Base-by-base conservation (phyloP, 2,329 filamentous ascomycete species). In the Endocalyx cinctus region DNA sequence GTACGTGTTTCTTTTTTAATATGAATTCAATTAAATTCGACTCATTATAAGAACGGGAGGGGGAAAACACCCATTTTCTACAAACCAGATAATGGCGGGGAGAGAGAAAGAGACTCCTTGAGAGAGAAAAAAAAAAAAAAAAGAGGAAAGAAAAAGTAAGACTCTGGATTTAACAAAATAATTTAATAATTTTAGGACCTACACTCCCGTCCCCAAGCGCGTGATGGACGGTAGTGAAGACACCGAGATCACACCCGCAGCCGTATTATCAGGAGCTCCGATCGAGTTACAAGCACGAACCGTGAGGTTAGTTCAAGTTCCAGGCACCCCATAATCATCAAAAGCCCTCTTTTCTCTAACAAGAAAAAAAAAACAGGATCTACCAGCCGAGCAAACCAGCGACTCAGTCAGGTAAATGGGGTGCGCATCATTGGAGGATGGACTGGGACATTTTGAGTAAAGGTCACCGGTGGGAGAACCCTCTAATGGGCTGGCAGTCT, bases 401-500 rank as follows among this genome's bases (percentile, higher is more conserved):
- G 22, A 96, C 90, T 27, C 92, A 98, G 66, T 97, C 90, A 20
- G 90, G 92, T 45, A 77, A 79, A 51, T 95, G 87, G 84, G 81
- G 86, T 57, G 69, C 77, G 35, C 79, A 85, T 58, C 77, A 84
- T 55, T 98, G 92, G 92, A 83, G 89, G 31, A 94, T 98, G 88
- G 92, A 98, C 62, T 98, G 92, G 92, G 92, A 98, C 60, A 79
- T 94, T 30, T 73, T 97, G 19, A 66, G 74, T 51, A 96, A 94
- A 69, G 92, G 92, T 41, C 87, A 96, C 65, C 79, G 92, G 51
- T 98, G 92, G 94, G 92, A 98, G 71, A 98, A 98, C 67, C 87
- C 84, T 29, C 67, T 98, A 60, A 98, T 98, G 79, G 92, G 92
- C 41, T 98, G 94, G 94, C 89, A 96, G 60, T 97, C 90, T 16